These are phyloP conservation scores for Leccinum pachyderme DNA, from an alignment of 1,284 basidiomycete genomes.

Conservation along the genomic window DNA sequence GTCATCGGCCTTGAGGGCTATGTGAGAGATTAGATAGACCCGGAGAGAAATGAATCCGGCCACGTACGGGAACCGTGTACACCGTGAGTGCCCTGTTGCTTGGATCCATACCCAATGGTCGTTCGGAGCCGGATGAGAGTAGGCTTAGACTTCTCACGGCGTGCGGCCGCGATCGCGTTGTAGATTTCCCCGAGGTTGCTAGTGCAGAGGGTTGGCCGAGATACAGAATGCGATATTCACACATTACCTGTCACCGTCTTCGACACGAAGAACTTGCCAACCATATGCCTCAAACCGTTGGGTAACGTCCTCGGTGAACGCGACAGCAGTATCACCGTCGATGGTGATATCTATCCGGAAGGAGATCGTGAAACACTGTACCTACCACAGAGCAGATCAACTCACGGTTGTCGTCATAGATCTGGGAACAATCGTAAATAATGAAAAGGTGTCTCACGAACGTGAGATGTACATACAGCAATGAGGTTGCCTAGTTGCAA, in stretches of 20 bases:
- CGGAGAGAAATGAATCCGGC: neutral
- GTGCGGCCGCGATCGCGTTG: constrained; percentile 78
- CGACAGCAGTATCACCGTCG: constrained; percentile 88
- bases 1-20: constrained; percentile 92
- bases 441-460: constrained; percentile 11
- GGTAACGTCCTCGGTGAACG: constrained; percentile 93
- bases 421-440: constrained; percentile 38
- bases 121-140: constrained; percentile 86
- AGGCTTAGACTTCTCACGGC: constrained; percentile 77
- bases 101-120: constrained; percentile 93
- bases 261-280: constrained; percentile 89
- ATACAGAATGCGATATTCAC: neutral
- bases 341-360: constrained; percentile 81
- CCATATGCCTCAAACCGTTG: constrained; percentile 88
- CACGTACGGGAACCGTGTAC: constrained; percentile 86
- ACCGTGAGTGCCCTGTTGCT: constrained; percentile 88
- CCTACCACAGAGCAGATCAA: constrained; percentile 6
- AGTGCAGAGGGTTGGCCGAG: constrained; percentile 8
- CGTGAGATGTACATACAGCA: constrained; percentile 52
- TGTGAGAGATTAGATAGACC: constrained; percentile 6
- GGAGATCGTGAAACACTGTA: neutral
- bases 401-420: constrained; percentile 90
- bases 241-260: constrained; percentile 76
- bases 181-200: constrained; percentile 81
- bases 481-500: constrained; percentile 92